Evolutionary conservation across 148 eudicot species (phyloP).

Genomic region (Polygonum maritimum): DNA sequence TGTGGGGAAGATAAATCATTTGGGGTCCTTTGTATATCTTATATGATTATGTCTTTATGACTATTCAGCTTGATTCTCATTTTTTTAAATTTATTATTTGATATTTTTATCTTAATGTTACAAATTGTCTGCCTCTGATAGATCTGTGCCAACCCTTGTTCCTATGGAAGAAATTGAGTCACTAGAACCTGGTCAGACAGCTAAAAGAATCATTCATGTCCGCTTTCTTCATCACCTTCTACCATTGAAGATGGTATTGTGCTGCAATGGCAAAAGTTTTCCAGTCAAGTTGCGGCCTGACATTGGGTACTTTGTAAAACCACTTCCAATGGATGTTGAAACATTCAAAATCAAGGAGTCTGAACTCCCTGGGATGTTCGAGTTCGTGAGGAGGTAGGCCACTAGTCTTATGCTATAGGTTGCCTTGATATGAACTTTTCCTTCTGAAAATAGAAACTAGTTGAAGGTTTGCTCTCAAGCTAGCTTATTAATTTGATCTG

Average conservation of each 20-base stretch:
- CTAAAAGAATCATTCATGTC: conserved; percentile 54
- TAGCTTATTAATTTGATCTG: neutral
- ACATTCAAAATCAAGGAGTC: conserved; percentile 56
- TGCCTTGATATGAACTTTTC: conserved; percentile 4
- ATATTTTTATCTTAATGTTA: conserved; percentile 13
- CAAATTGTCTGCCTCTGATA: conserved; percentile 37
- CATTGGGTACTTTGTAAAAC: conserved; percentile 93
- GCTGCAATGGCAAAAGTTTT: conserved; percentile 56
- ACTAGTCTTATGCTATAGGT: conserved; percentile 5
- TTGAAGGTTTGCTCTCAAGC: neutral
- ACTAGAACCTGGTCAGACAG: conserved; percentile 59
- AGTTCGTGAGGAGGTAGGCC: conserved; percentile 65
- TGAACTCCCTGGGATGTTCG: conserved; percentile 97
- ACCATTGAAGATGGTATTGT: conserved; percentile 67
- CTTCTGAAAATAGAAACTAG: neutral
- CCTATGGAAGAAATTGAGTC: conserved; percentile 64
- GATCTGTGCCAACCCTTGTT: conserved; percentile 53
- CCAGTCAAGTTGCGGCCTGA: conserved; percentile 88
- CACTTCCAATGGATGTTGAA: conserved; percentile 63
- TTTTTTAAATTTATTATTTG: neutral
- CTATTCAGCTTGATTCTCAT: neutral
- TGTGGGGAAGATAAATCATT: neutral
- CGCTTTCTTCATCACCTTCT: conserved; percentile 90
- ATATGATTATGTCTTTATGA: conserved; percentile 1
- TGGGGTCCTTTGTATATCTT: neutral